These are phyloP conservation scores for Oryza meridionalis DNA, from an alignment of 176 grass and related monocot genomes.

Conservation along the genomic window DNA sequence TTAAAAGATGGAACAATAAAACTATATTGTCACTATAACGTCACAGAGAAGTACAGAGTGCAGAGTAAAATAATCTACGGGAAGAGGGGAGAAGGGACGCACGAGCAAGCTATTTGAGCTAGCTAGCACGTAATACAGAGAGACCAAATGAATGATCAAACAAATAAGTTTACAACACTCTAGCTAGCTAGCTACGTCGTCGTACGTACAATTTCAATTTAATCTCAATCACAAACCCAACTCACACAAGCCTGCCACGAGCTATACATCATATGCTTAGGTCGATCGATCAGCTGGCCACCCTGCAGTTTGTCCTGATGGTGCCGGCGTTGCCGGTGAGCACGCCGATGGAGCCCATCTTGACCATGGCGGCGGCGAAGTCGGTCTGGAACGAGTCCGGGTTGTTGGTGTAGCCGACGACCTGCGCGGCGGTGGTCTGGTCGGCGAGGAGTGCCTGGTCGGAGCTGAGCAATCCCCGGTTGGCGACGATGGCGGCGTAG, in stretches of 20 bases:
- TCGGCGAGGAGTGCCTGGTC: constrained; percentile 68
- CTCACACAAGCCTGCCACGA: not conserved
- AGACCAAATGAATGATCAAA: not conserved
- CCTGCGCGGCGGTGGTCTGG: constrained; percentile 50
- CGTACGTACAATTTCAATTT: not conserved
- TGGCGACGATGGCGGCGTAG: constrained; percentile 56
- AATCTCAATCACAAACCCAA: not conserved
- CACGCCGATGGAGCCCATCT: constrained; percentile 73
- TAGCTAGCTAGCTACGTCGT: not conserved
- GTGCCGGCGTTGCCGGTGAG: constrained; percentile 59
- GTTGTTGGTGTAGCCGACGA: constrained; percentile 55
- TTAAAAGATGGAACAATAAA: not conserved
- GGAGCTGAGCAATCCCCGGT: constrained; percentile 75
- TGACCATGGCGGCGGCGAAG: constrained; percentile 72
- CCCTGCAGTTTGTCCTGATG: constrained; percentile 75
- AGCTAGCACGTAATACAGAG: constrained; percentile 14
- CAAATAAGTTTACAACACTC: not conserved
- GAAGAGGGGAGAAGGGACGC: not conserved
- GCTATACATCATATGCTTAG: not conserved
- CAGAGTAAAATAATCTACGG: not conserved
- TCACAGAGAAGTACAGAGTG: not conserved
- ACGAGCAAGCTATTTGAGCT: constrained; percentile 18
- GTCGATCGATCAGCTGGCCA: constrained; percentile 4
- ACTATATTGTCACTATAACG: not conserved
- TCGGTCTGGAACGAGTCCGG: constrained; percentile 51